Evolutionary conservation across 352 stramenopile genomes (phyloP), one percentile per base, ranked within the genome.

Genomic region (Phytophthora idaei): DNA sequence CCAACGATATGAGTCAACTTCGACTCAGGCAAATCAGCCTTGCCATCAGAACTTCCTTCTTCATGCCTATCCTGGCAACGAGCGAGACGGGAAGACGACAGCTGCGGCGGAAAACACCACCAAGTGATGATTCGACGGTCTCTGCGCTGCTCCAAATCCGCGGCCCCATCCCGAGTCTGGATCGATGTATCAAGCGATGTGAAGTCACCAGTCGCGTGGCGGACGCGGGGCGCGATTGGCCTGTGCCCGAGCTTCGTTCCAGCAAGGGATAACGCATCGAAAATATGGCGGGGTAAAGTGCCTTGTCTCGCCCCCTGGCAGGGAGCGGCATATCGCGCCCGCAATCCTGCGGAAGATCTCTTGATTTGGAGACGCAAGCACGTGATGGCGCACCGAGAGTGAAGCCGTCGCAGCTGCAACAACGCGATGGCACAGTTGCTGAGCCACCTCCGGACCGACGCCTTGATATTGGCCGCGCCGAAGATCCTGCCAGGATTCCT

Each of bases 101-200:
- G 51, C 45, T 55, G 46, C 36, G 54, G 42, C 31, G 54, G 42
- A 61, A 70, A 72, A 61, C 51, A 75, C 62, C 52, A 69, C 67
- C 57, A 65, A 75, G 32, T 75, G 56, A 72, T 72, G 50, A 75
- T 64, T 34, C 17, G n/a, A 25, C 56, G 41, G 49, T 74, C 55
- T 70, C 50, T 72, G 44, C 48, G 50, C 28, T 48, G 50, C 28
- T 48, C 61, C 55, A 57, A 60, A 68, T 70, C 50, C 17, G 56
- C 57, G 7, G 9, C n/a, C 46, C 25, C 51, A 67, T 74, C 67
- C 39, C 39, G 28, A 52, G 46, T 66, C 67, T 69, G 67, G 49
- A 72, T 74, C 61, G 61, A 71, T 63, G 54, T 70, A 74, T 71
- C 67, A 74, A 67, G 67, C 67, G 61, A 74, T 74, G 61, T 74